Evolutionary conservation across 306 rosid genomes (phyloP), one percentile per base, ranked within the genome.

Genomic region (Glycyrrhiza uralensis): DNA sequence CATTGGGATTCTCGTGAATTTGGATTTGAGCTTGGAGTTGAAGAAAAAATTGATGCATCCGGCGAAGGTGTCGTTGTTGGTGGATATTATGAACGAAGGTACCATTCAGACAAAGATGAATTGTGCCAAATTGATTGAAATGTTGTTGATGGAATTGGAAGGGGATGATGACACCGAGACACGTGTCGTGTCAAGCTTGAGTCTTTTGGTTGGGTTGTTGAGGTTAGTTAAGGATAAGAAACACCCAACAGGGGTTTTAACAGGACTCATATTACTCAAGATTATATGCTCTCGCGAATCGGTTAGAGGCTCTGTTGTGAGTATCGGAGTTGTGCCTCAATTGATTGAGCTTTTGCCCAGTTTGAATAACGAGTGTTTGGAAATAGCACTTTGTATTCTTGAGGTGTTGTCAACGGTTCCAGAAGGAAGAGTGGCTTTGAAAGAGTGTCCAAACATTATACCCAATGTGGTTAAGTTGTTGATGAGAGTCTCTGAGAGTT

Each of bases 31-130:
- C 69, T 69, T 65, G 14, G 90, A 88, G 57, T 50, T 79, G 26
- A 87, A 76, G 82, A 76, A 56, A 18, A 84, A 39, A 67, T 83
- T 91, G 26, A 63, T 73, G 69, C 85, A 84, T 8, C 97, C 97
- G 0, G 81, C 91, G 0, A 91, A 81, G 86, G 81, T 91, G n/a
- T 88, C 97, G 0, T 55, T 88, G 17, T 39, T 88, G 78, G 91
- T 87, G 64, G 97, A 91, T 51, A 85, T 91, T 77, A 77, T 91
- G 83, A 91, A 91, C 17, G 97, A 91, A 54, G 97, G 97, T 22
- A 83, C 92, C 3, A 78, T 84, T 0, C 91, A 85, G 68, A 91
- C 97, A 1, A 91, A 91, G 84, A 85, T 86, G 80, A 91, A 91
- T 59, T 87, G 97, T 38, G 86, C 97, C 9, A 83, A 55, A 39